Evolutionary conservation across 495 filamentous ascomycete genomes (phyloP).

Genomic region (Aspergillus olivimuriae): DNA sequence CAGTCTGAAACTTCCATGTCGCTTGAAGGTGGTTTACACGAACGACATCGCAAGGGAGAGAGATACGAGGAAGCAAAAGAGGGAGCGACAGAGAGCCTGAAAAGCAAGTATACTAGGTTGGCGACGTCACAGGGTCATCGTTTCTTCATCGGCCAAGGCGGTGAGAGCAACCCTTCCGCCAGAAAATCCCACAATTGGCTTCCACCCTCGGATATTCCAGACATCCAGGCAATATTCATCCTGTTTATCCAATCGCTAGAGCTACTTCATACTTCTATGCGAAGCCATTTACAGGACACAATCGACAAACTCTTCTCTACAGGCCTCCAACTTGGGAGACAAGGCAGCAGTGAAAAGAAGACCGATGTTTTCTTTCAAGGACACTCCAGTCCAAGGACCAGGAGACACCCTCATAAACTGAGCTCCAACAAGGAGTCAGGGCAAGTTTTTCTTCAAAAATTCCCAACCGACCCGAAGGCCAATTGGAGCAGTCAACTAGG

Average conservation of each 20-base stretch:
- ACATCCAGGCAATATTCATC: no score
- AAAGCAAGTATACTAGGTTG: no score
- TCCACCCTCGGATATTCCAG: no score
- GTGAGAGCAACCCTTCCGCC: no score
- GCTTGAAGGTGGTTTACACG: no score
- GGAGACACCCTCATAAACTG: constrained; percentile 14
- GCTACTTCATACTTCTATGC: no score
- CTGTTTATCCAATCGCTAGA: no score
- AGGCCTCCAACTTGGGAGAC: constrained; percentile 35
- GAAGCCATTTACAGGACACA: no score
- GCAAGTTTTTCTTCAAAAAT: constrained; percentile 42
- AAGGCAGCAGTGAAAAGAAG: constrained; percentile 45
- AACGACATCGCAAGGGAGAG: background rate
- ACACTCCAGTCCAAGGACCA: constrained; percentile 10
- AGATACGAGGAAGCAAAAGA: background rate
- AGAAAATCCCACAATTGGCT: no score
- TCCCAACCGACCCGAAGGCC: constrained; percentile 42
- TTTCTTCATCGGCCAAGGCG: no score
- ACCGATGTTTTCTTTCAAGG: constrained; percentile 12
- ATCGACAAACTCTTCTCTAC: constrained; percentile 35
- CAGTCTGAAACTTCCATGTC: constrained; percentile 8
- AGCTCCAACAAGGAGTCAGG: constrained; percentile 18
- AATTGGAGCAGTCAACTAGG: constrained; percentile 42
- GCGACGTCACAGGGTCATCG: no score
- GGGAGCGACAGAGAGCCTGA: no score